These are phyloP conservation scores for Yamadazyma triangularis DNA, from an alignment of 1,139 yeast species.

Conservation along the genomic window DNA sequence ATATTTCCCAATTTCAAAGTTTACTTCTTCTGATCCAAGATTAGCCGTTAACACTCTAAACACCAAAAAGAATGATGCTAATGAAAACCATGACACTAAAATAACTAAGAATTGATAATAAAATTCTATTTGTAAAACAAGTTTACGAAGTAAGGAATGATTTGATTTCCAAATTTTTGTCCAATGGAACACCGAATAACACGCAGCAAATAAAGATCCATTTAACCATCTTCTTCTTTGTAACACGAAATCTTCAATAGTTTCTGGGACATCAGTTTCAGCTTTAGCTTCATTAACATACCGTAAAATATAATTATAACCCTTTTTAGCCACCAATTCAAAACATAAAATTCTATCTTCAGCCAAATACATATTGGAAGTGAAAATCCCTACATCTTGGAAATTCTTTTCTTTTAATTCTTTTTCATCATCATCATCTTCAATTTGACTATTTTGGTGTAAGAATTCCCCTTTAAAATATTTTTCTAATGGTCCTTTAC, in stretches of 20 bases:
- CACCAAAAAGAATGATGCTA: conserved; percentile 72
- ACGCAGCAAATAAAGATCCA: conserved; percentile 81
- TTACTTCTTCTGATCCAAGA: conserved; percentile 45
- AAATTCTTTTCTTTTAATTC: conserved; percentile 39
- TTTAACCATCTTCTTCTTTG: conserved; percentile 85
- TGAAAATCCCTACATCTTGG: conserved; percentile 61
- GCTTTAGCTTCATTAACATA: conserved; percentile 77
- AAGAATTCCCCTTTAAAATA: conserved; percentile 77
- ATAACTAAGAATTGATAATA: conserved; percentile 63
- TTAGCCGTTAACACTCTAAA: conserved; percentile 60
- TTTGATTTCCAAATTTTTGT: conserved; percentile 65
- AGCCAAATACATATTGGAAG: conserved; percentile 81
- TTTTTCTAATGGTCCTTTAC: conserved; percentile 70
- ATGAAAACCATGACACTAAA: conserved; percentile 74
- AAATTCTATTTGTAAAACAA: conserved; percentile 65
- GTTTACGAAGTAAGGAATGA: conserved; percentile 58
- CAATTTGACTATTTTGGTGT: conserved; percentile 42
- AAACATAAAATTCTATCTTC: conserved; percentile 82
- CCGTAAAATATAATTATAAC: conserved; percentile 57
- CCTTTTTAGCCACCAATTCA: conserved; percentile 71
- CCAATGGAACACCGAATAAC: conserved; percentile 70
- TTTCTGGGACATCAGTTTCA: conserved; percentile 80
- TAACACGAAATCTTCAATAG: conserved; percentile 64
- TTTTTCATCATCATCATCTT: conserved; percentile 37
- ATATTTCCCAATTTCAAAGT: conserved; percentile 41